Percentiles rank a stretch among this genome's conserved stretches.
phyloP scores from a whole-genome alignment of 2,329 filamentous ascomycete genomes.

The Pseudocercospora pini-densiflorae region DNA sequence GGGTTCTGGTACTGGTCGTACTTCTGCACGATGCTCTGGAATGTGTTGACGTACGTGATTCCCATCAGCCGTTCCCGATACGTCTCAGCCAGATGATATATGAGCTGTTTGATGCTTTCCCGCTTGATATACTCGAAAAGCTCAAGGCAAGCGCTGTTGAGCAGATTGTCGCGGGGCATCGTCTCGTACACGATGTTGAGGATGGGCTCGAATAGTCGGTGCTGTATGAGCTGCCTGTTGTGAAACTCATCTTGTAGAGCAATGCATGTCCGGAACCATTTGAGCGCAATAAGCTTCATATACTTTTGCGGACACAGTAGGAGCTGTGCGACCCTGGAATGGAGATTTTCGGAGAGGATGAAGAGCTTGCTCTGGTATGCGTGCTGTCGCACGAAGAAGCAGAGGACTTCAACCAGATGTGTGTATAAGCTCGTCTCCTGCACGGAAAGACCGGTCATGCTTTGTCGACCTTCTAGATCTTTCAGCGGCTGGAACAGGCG shows the following conservation, averaged over 20 bases:
- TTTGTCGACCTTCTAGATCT: conserved; percentile 68
- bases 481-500: conserved; percentile 87
- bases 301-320: conserved; percentile 87
- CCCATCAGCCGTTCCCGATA: conserved; percentile 76
- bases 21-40: conserved; percentile 72
- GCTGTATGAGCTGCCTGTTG: conserved; percentile 79
- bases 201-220: conserved; percentile 81
- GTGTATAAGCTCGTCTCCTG: conserved; percentile 89
- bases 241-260: conserved; percentile 91
- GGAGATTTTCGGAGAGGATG: conserved; percentile 77
- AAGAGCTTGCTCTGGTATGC: conserved; percentile 85
- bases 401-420: conserved; percentile 89
- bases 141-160: conserved; percentile 92
- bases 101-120: conserved; percentile 78
- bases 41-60: conserved; percentile 84
- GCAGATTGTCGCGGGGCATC: conserved; percentile 87
- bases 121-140: conserved; percentile 87
- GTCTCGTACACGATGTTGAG: conserved; percentile 82
- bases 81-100: conserved; percentile 82
- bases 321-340: conserved; percentile 79
- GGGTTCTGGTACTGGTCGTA: conserved; percentile 76
- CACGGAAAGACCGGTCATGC: conserved; percentile 65
- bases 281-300: conserved; percentile 85
- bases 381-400: conserved; percentile 92
- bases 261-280: conserved; percentile 89